Conservation (phyloP, 2,329 filamentous ascomycete species). For the Helotiales sp. region DNA sequence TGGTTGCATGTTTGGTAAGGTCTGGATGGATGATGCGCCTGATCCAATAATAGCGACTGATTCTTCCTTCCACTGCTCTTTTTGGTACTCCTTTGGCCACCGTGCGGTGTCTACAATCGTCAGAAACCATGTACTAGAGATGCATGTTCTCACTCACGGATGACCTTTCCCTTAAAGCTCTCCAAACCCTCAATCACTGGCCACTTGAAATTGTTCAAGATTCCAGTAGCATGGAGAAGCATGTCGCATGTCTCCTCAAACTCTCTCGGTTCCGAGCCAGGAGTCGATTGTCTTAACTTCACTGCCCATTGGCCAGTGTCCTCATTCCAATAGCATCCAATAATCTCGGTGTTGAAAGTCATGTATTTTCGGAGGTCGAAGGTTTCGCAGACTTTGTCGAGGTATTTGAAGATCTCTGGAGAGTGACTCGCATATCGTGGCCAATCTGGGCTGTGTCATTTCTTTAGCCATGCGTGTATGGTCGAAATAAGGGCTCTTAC, state of each 20-base stretch:
- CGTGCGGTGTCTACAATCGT: slow-evolving; percentile 41
- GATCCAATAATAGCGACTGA: slow-evolving; percentile 42
- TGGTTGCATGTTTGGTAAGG: slow-evolving; percentile 40
- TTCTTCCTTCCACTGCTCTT: slow-evolving; percentile 29
- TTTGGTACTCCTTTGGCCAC: slow-evolving; percentile 40
- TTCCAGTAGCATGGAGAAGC: slow-evolving; percentile 28
- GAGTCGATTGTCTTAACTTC: slow-evolving; percentile 42
- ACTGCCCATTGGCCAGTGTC: slow-evolving; percentile 50
- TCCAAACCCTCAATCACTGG: slow-evolving; percentile 48
- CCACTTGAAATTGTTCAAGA: slow-evolving; percentile 40
- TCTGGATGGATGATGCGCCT: slow-evolving; percentile 40
- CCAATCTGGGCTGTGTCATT: slow-evolving; percentile 45
- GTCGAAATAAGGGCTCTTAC: background rate
- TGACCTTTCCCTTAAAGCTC: slow-evolving; percentile 45
- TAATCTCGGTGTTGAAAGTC: slow-evolving; percentile 49
- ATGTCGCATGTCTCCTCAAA: slow-evolving; percentile 29
- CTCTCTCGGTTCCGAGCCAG: slow-evolving; percentile 12
- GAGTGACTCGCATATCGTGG: slow-evolving; percentile 55
- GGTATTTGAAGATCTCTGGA: slow-evolving; percentile 54
- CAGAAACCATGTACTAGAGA: slow-evolving; percentile 25
- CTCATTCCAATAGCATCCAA: slow-evolving; percentile 49
- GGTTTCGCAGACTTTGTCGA: slow-evolving; percentile 47
- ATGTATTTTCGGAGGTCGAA: slow-evolving; percentile 53
- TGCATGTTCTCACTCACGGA: slow-evolving; percentile 45
- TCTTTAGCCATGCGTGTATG: background rate